These are phyloP conservation scores for Orbilia blumenaviensis DNA, from an alignment of 2,329 filamentous ascomycete genomes.

Conservation along the genomic window DNA sequence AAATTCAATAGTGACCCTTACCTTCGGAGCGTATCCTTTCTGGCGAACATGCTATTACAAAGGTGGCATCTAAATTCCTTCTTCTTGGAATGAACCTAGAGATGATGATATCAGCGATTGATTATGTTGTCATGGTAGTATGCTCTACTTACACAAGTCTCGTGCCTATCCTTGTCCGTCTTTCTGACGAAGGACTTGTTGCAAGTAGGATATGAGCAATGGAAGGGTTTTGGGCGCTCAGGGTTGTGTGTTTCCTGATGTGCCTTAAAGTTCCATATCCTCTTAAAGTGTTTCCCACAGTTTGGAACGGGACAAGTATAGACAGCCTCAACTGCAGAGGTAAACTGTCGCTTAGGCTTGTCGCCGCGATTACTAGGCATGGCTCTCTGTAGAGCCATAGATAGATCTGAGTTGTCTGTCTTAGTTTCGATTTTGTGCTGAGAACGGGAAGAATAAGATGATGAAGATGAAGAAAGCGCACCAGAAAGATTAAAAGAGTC, in stretches of 20 bases:
- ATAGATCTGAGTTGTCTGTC: slow-evolving; percentile 39
- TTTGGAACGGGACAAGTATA: slow-evolving; percentile 71
- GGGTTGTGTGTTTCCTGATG: slow-evolving; percentile 87
- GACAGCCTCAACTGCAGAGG: slow-evolving; percentile 75
- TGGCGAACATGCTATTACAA: slow-evolving; percentile 76
- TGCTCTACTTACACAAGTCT: slow-evolving; percentile 64
- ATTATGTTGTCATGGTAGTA: slow-evolving; percentile 58
- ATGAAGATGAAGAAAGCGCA: slow-evolving; percentile 54
- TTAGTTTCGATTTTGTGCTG: slow-evolving; percentile 34
- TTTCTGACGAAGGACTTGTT: slow-evolving; percentile 80
- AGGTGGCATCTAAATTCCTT: slow-evolving; percentile 75
- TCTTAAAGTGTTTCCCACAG: slow-evolving; percentile 81
- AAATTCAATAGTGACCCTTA: slow-evolving; percentile 61
- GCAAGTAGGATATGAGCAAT: slow-evolving; percentile 73
- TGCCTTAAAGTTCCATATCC: slow-evolving; percentile 85
- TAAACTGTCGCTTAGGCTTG: slow-evolving; percentile 62
- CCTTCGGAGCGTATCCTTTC: slow-evolving; percentile 85
- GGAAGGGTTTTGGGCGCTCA: slow-evolving; percentile 74
- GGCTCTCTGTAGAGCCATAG: slow-evolving; percentile 50
- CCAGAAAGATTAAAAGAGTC: slow-evolving; percentile 47
- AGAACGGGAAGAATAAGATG: slow-evolving; percentile 31
- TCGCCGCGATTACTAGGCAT: slow-evolving; percentile 19
- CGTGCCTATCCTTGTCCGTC: slow-evolving; percentile 74
- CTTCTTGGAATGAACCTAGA: slow-evolving; percentile 75
- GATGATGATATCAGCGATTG: slow-evolving; percentile 66